phyloP scores from a whole-genome alignment of 108 stramenopile species.

The Nitzschia sp. region DNA sequence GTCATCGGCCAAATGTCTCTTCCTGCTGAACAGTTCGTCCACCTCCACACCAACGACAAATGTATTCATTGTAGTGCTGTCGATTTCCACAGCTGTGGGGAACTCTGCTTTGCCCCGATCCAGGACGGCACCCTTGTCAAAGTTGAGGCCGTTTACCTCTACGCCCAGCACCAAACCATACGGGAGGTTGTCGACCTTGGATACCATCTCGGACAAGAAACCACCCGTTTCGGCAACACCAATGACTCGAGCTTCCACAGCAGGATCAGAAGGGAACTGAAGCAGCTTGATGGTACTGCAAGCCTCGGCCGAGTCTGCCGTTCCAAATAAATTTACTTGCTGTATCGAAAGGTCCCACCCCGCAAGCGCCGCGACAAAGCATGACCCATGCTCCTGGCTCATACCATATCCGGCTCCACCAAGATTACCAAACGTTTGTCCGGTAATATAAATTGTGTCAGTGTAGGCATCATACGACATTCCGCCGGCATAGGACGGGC shows the following conservation, averaged over 20 bases:
- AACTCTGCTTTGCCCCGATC: not conserved
- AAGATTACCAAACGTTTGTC: constrained; percentile 20
- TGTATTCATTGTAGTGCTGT: not conserved
- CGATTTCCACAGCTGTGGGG: not conserved
- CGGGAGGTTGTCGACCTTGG: not conserved
- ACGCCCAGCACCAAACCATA: not conserved
- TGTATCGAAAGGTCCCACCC: not conserved
- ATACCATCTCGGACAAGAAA: not conserved
- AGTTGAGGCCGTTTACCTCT: not conserved
- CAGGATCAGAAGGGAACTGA: not conserved
- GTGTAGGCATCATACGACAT: constrained; percentile 26
- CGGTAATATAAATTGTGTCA: constrained; percentile 26
- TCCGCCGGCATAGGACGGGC: constrained; percentile 31
- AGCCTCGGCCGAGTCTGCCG: not conserved
- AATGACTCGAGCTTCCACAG: not conserved
- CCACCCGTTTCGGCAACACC: not conserved
- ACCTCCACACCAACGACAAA: not conserved
- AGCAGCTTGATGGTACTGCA: not conserved
- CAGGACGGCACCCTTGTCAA: not conserved
- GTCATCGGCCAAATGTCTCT: too few relatives aligned
- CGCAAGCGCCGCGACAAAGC: not conserved
- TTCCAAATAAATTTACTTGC: not conserved
- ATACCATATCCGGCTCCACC: not conserved
- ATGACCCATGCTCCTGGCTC: not conserved
- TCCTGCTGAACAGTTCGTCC: too few relatives aligned